phyloP scores from a whole-genome alignment of 768 basidiomycete species.

The Mycena belliarum region DNA sequence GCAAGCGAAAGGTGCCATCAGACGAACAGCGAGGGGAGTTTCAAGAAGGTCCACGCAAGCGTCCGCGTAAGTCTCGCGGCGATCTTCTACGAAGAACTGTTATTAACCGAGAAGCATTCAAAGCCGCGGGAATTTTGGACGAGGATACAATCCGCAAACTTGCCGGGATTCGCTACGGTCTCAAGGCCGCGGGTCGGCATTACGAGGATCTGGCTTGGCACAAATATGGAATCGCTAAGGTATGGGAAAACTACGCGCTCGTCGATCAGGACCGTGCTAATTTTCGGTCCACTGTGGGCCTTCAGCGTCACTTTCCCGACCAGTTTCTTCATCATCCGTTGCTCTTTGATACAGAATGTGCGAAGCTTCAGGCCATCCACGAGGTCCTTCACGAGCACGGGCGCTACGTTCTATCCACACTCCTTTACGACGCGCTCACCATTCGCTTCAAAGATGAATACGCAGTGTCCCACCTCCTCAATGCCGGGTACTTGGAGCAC shows the following conservation, averaged over 20 bases:
- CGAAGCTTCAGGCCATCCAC: background rate
- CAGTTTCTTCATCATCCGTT: background rate
- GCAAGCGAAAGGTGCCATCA: too few relatives aligned
- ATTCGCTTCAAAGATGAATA: background rate
- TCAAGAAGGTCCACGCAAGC: too few relatives aligned
- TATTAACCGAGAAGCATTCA: too few relatives aligned
- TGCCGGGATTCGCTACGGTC: background rate
- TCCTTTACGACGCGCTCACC: background rate
- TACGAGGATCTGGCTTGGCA: background rate
- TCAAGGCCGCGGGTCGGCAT: background rate
- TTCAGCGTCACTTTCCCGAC: background rate
- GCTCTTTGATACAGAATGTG: background rate
- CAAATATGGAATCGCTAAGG: background rate
- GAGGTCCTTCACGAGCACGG: background rate
- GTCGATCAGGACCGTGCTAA: background rate
- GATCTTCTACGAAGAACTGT: too few relatives aligned
- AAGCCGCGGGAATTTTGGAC: too few relatives aligned
- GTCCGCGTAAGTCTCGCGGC: too few relatives aligned
- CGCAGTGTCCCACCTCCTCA: background rate
- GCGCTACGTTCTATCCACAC: background rate
- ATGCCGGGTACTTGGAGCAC: background rate
- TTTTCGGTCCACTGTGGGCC: background rate
- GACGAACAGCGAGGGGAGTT: too few relatives aligned
- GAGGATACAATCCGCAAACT: background rate
- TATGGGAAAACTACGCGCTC: background rate